These are phyloP conservation scores for Globisporangium solare DNA, from an alignment of 352 stramenopile species.

Conservation along the genomic window DNA sequence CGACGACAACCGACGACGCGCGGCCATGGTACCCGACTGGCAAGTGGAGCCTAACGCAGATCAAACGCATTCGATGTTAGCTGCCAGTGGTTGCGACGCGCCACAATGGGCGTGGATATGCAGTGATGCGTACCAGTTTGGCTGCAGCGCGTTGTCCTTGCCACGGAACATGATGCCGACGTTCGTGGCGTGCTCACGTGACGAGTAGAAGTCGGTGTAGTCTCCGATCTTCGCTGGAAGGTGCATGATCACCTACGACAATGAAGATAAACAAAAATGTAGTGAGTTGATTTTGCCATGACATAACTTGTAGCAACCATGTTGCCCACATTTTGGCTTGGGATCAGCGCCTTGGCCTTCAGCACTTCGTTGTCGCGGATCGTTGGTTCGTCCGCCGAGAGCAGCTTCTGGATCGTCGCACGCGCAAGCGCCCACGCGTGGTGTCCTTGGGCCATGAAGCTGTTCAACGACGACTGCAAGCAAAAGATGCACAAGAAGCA, in stretches of 20 bases:
- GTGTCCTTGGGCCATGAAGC: conserved; percentile 90
- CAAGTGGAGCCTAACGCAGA: conserved; percentile 82
- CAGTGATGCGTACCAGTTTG: conserved; percentile 87
- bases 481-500: conserved; percentile 26
- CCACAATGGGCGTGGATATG: too few relatives aligned
- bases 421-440: conserved; percentile 86
- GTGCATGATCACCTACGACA: conserved; percentile 73
- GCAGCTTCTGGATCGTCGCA: conserved; percentile 81
- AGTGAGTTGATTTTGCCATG: neutral
- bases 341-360: conserved; percentile 70
- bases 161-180: conserved; percentile 92
- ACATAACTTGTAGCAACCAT: neutral
- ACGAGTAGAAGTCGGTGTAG: conserved; percentile 98
- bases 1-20: conserved; percentile 88
- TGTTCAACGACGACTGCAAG: conserved; percentile 77
- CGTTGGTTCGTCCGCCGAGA: conserved; percentile 67
- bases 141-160: conserved; percentile 95
- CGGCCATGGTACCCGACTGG: conserved; percentile 97
- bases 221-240: conserved; percentile 93
- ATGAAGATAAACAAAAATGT: neutral
- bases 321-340: conserved; percentile 52
- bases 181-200: conserved; percentile 95
- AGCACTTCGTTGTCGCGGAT: conserved; percentile 81
- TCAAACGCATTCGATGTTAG: neutral
- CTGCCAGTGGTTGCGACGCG: too few relatives aligned